phyloP scores from a whole-genome alignment of 148 eudicot genomes.

The Cornus suecica region DNA sequence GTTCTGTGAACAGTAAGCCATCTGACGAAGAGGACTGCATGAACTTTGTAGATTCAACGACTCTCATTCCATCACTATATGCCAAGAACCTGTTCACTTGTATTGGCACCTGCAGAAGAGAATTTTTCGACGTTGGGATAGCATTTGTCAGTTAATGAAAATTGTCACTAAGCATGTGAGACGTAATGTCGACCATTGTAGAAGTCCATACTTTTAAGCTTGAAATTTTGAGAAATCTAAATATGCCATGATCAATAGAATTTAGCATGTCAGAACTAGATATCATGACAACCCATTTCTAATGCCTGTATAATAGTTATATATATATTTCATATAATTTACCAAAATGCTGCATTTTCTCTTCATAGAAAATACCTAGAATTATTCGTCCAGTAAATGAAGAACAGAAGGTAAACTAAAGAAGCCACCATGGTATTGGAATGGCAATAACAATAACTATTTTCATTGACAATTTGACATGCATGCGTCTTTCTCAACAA shows the following conservation, averaged over 20 bases:
- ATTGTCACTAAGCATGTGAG: not conserved
- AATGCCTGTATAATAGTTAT: not conserved
- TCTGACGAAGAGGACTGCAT: conserved; percentile 46
- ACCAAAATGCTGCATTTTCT: too few species aligned
- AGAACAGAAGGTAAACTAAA: not conserved
- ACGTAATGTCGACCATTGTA: not conserved
- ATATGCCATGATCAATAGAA: not conserved
- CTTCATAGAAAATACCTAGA: too few species aligned
- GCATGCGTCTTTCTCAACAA: not conserved
- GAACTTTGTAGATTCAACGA: conserved; percentile 56
- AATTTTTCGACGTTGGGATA: not conserved
- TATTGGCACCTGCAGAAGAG: conserved; percentile 66
- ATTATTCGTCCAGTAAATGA: too few species aligned
- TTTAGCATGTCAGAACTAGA: not conserved
- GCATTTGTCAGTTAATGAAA: not conserved
- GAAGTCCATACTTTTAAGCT: not conserved
- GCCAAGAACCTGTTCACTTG: conserved; percentile 90
- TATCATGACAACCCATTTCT: not conserved
- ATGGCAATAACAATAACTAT: not conserved
- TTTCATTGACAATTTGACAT: not conserved
- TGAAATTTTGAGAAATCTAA: not conserved
- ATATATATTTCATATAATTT: too few species aligned
- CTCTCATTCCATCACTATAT: conserved; percentile 84
- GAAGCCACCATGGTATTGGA: not conserved
- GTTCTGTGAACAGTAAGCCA: conserved; percentile 52